A percentile compares a stretch with the other conserved stretches of the same genome.
phyloP scores from a whole-genome alignment of 768 basidiomycete species.

The Serpula lacrymans region DNA sequence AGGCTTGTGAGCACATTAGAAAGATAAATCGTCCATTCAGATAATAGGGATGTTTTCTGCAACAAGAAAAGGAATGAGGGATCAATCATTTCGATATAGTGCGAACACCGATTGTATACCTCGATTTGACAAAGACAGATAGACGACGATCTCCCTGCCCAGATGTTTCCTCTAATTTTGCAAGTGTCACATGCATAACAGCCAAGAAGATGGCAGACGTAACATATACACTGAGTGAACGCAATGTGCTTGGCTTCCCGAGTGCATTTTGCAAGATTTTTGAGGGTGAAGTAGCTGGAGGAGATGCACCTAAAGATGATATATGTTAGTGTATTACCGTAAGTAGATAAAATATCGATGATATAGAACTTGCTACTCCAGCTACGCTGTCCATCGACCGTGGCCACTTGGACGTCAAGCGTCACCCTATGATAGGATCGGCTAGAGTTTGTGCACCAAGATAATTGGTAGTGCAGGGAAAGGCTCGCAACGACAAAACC shows the following conservation, averaged over 20 bases:
- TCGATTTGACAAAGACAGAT: slow-evolving; percentile 63
- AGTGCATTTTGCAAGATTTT: slow-evolving; percentile 43
- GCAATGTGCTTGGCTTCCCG: slow-evolving; percentile 43
- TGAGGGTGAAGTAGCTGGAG: slow-evolving; percentile 50
- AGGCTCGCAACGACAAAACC: background rate
- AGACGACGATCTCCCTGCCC: slow-evolving; percentile 39
- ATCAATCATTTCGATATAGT: no score
- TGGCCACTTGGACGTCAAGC: no score
- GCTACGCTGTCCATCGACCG: no score
- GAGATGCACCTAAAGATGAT: slow-evolving; percentile 40
- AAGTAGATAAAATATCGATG: no score
- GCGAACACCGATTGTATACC: slow-evolving; percentile 34
- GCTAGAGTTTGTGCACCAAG: no score
- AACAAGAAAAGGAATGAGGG: background rate
- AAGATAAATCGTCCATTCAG: slow-evolving; percentile 69
- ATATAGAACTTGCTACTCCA: no score
- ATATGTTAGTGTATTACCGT: no score
- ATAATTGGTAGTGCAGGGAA: background rate
- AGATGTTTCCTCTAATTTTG: no score
- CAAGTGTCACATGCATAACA: slow-evolving; percentile 39
- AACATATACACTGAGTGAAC: slow-evolving; percentile 44
- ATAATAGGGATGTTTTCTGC: slow-evolving; percentile 71
- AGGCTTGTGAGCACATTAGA: slow-evolving; percentile 50
- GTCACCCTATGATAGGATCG: no score
- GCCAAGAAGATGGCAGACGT: slow-evolving; percentile 44